Evolutionary conservation across 2,329 filamentous ascomycete genomes (phyloP), one percentile per base, ranked within the genome.

Genomic region (Nemania sp.): DNA sequence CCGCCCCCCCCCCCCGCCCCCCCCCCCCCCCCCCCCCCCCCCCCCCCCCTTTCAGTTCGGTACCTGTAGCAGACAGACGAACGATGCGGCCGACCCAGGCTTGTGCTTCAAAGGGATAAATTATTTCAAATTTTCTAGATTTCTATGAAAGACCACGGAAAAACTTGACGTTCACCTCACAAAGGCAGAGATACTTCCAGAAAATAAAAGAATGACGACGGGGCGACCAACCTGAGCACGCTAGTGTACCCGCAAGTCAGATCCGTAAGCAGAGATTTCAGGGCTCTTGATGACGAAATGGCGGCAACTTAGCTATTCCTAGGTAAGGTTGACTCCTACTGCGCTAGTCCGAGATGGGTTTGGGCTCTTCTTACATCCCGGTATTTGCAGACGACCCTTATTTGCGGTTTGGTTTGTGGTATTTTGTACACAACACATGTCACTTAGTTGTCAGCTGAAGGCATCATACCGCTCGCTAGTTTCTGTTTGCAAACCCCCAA

Each of bases 261-360:
- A 54, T 55, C 54, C 52, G 32, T 62, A 49, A 61, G 51, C 52
- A 62, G 54, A 58, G 48, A 62, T 62, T 62, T 49, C 56, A 54
- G 59, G 60, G 59, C 56, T 57, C 49, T 29, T 54, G 57, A 65
- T 63, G 62, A 65, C 62, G 62, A 63, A 63, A 65, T 65, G 35
- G 59, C 50, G 56, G 50, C 32, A 59, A 32, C 4, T 20, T 17
- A 2, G 5, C 40, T 17, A 13, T 17, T 43, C 10, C 40, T 10
- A 11, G 9, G 17, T 20, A 20, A n/a, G 40, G 15, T 20, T 43
- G 17, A 47, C 12, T 18, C 25, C 11, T 1, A 10, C 35, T 17
- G 29, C 4, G 15, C 47, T 50, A 37, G 6, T 3, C 47, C 32
- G n/a, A 7, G 15, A 32, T 20, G 2, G 47, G 32, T 29, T 50